Percentiles rank a stretch among this genome's conserved stretches.
Evolutionary conservation across 2,329 filamentous ascomycete species (phyloP).

Genomic region (Sporothrix euskadiensis): DNA sequence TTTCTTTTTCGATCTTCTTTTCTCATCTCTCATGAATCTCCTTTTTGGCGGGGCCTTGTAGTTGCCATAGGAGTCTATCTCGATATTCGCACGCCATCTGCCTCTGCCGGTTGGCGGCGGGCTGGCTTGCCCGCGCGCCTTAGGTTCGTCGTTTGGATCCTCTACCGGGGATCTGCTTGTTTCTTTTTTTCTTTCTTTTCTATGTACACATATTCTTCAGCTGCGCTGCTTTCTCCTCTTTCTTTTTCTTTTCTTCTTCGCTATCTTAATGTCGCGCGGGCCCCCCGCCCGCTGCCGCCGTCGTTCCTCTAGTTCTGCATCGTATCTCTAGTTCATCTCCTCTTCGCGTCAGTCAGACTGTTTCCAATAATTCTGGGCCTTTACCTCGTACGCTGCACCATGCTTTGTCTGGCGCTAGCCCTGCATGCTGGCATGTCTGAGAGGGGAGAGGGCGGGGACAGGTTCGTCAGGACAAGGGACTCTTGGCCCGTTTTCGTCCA

Average conservation of each 20-base stretch:
- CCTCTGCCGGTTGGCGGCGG: constrained; percentile 1
- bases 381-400: background rate
- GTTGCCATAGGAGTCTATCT: background rate
- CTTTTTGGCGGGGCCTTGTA: background rate
- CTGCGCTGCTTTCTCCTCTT: background rate
- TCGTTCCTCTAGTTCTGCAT: background rate
- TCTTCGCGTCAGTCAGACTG: constrained; percentile 12
- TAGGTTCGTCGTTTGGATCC: background rate
- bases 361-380: constrained; percentile 18
- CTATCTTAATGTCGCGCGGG: constrained; percentile 7
- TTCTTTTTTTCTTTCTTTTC: background rate
- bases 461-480: background rate
- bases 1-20: background rate
- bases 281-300: background rate
- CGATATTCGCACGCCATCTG: background rate
- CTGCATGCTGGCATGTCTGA: background rate
- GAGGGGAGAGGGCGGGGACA: background rate
- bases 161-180: background rate
- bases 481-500: background rate
- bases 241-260: background rate
- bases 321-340: background rate
- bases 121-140: background rate
- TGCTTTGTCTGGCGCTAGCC: constrained; percentile 5
- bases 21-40: background rate
- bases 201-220: no score